Evolutionary conservation across 768 basidiomycete species (phyloP), one percentile per base, ranked within the genome.

Genomic region (Russula griseocarnosa): DNA sequence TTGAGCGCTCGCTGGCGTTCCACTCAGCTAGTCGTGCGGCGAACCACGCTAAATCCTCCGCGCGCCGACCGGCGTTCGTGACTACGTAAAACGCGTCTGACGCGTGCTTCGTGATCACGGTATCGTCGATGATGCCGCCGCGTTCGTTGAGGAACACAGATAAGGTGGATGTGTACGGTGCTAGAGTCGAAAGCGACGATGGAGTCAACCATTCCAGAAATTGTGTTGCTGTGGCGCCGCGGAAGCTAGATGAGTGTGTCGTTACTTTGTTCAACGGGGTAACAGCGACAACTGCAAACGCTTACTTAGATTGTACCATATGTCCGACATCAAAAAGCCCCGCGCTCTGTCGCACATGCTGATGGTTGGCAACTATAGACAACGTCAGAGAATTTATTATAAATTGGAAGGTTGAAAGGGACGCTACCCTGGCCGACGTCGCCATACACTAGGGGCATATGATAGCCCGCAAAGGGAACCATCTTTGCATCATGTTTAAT

Each of bases 241-340:
- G 86, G 79, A 96, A 94, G 69, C 90, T 94, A 71, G 51, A 62
- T 3, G 11, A 2, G 9, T 0, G 13, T 34, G 34, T 46, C 26
- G 11, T n/a, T n/a, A 30, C 47, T 38, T 5, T 9, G 11, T 46
- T 47, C 3, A 38, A 49, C n/a, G 36, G 13, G 36, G 18, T 49
- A 22, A 34, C 34, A 59, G 30, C 3, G 40, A 44, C 44, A 51
- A 34, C 14, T n/a, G 59, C 40, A 16, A 38, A n/a, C 5, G 62
- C 83, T 54, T 70, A 94, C 92, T 85, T 88, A 38, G 86, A 85
- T 74, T 98, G 96, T 18, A 98, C 90, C 96, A 99, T 99, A 75
- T 99, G 97, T 24, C 92, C 92, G 30, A 99, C 97, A 71, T 99
- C 97, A 73, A 99, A 99, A 36, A 99, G 79, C 0, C 94, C 94